Base-by-base conservation (phyloP, 371 early-diverging fungal species). In the Lichtheimia ramosa region DNA sequence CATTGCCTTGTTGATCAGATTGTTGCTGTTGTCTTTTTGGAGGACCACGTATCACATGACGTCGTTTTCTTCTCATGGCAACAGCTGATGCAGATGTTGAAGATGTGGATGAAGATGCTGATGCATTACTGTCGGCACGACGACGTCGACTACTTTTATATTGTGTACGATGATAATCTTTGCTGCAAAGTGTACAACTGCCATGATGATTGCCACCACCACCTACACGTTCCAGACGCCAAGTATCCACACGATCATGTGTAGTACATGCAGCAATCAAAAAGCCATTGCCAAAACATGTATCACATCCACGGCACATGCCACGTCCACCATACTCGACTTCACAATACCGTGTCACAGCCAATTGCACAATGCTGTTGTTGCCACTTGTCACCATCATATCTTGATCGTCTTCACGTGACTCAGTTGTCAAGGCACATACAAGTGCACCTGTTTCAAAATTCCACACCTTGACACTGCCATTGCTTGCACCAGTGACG, bases 401-500 rank as follows among this genome's bases (percentile, higher is more conserved):
- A 16, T 14, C 5, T 0, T 46, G 4, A 39, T 40, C 16, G 12
- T 3, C 16, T 8, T 43, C 8, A 4, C 21, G 15, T 6, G 23
- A 23, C 1, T 50, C 34, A 34, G 34, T 8, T 6, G 34, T 28
- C 20, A 56, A 51, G 1, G 67, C 68, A 18, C 67, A 66, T 2
- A 78, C 51, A 3, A 53, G 74, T 61, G 83, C 79, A 14, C 90
- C 87, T 0, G 89, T 85, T 52, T 91, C 85, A 3, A 87, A 66
- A 63, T 89, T 81, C 93, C 93, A 94, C 18, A 92, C 86, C 25
- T 87, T 79, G 55, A 93, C 83, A 1, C 88, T 83, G 61, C 83
- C 79, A 67, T 94, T 92, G 55, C 83, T 89, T 14, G 91, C 89
- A 25, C 92, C 95, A 0, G 93, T 84, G 4, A 92, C 87, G 16